Evolutionary conservation across 1,284 basidiomycete genomes (phyloP).

Genomic region (Sanguinoderma infundibulare): DNA sequence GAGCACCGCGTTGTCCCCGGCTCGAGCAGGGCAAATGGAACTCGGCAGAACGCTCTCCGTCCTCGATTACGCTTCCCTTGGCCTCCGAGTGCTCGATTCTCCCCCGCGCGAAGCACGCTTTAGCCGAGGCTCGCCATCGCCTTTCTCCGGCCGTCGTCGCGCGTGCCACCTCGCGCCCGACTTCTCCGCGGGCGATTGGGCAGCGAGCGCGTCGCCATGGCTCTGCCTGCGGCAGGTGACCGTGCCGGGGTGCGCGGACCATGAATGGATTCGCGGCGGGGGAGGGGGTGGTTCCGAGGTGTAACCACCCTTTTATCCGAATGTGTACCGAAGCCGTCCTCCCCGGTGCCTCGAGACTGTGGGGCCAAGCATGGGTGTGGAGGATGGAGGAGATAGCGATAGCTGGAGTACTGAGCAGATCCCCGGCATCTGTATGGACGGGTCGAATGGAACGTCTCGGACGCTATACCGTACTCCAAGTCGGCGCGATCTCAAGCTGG

Average conservation of each 20-base stretch:
- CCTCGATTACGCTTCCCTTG: not conserved
- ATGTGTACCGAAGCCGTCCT: constrained; percentile 20
- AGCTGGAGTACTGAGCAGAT: not conserved
- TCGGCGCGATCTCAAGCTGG: not conserved
- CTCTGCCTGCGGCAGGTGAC: not conserved
- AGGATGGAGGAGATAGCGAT: not conserved
- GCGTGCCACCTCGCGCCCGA: not conserved
- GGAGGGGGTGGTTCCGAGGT: constrained; percentile 15
- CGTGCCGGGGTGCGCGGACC: not conserved
- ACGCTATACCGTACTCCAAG: not conserved
- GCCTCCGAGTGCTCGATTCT: not conserved
- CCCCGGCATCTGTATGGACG: not conserved
- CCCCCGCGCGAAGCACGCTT: not conserved
- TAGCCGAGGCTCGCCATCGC: not conserved
- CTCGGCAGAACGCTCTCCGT: not conserved
- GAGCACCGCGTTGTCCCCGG: not conserved
- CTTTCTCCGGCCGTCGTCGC: not conserved
- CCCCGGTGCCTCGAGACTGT: constrained; percentile 3
- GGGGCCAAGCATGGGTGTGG: constrained; percentile 13
- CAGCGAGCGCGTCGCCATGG: not conserved
- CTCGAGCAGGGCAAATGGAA: not conserved
- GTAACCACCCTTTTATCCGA: constrained; percentile 21
- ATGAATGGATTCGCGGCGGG: not conserved
- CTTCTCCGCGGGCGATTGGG: not conserved
- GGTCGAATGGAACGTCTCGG: not conserved